phyloP scores from a whole-genome alignment of 106 monocot genomes.

The Dendrobium officinale region DNA sequence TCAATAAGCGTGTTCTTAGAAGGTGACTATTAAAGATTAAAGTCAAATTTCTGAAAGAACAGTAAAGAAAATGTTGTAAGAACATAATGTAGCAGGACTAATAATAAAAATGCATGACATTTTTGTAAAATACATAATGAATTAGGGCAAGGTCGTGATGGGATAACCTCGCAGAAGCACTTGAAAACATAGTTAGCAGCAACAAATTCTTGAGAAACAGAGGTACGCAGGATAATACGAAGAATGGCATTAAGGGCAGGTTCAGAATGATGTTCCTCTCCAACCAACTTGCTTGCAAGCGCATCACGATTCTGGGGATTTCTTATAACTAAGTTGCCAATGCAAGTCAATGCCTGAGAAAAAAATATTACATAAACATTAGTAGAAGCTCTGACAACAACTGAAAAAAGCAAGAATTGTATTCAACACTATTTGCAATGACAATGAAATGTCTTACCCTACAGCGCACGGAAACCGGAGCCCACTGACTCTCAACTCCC shows the following conservation, averaged over 20 bases:
- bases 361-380: neutral
- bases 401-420: neutral
- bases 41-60: neutral
- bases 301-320: slow-evolving; percentile 68
- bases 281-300: slow-evolving; percentile 67
- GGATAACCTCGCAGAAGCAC: slow-evolving; percentile 91
- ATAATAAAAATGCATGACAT: neutral
- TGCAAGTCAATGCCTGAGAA: slow-evolving; percentile 78
- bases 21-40: neutral
- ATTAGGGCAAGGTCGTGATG: neutral
- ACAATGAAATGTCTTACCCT: slow-evolving; percentile 42
- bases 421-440: neutral
- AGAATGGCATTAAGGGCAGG: slow-evolving; percentile 85
- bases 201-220: slow-evolving; percentile 67
- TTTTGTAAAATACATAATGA: neutral
- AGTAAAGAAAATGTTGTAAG: neutral
- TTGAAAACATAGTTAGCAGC: slow-evolving; percentile 86
- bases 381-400: neutral
- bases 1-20: neutral
- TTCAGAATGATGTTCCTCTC: slow-evolving; percentile 85
- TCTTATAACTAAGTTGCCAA: slow-evolving; percentile 74
- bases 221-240: slow-evolving; percentile 61
- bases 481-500: slow-evolving; percentile 96
- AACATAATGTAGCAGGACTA: neutral
- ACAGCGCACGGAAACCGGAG: slow-evolving; percentile 75